Evolutionary conservation across 2,329 filamentous ascomycete species (phyloP), one percentile per base, ranked within the genome.

Genomic region (Diaporthe caulivora): DNA sequence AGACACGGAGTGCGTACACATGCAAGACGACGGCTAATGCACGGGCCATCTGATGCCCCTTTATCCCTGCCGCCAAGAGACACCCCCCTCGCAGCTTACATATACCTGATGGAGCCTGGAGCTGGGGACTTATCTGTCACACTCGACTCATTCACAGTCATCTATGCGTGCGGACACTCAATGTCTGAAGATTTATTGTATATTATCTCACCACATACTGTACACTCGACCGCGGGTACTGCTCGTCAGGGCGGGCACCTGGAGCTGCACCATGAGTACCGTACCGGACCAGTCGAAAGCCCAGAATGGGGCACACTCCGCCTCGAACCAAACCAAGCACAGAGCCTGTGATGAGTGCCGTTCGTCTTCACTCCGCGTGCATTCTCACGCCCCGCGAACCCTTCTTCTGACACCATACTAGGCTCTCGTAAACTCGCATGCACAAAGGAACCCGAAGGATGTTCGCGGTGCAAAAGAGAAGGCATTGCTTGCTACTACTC

Each of bases 291-390:
- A 29, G 31, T 58, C 62, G 17, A 26, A n/a, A 26, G 34, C 47
- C 47, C 21, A 67, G 4, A 47, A 29, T n/a, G 62, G 62, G 62
- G 13, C 62, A 7, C 44, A 5, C 24, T 29, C 70, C 34, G 54
- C 54, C 49, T 15, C 21, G 21, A 31, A 18, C 31, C 64, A 37
- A 62, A 47, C 51, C 34, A 92, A 90, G 78, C 89, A 89, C 75
- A 86, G 90, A 62, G 90, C 91, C 75, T 93, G 91, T 81, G 91
- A 93, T 80, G 90, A 92, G 80, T 93, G 91, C 82, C 87, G 91
- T 92, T 86, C 82, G 89, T 86, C 51, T 67, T 68, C 53, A 24
- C n/a, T 31, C 68, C 42, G 13, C 31, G 13, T 40, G 47, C 21
- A 21, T 51, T 3, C 44, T 67, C 7, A 18, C 31, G 10, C 37